These are phyloP conservation scores for Diplogelasinospora grovesii DNA, from an alignment of 495 filamentous ascomycete genomes.

Conservation along the genomic window DNA sequence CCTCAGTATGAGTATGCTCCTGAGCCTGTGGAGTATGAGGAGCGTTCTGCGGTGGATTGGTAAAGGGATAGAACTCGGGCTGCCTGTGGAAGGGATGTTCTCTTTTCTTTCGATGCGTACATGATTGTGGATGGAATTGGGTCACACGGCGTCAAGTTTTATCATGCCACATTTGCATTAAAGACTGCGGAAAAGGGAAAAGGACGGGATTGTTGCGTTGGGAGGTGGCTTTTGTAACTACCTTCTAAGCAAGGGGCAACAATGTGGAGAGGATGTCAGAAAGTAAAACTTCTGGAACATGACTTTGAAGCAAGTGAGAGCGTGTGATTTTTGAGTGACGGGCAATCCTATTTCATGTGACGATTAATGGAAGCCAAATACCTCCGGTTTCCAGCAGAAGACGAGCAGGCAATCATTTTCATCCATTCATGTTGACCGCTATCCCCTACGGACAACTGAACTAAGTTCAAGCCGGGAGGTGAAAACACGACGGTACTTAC, in stretches of 20 bases:
- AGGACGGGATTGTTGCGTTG: conserved; percentile 22
- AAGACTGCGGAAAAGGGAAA: conserved; percentile 28
- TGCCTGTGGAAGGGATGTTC: conserved; percentile 5
- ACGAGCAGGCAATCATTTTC: no score
- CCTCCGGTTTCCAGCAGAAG: no score
- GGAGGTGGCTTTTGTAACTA: conserved; percentile 18
- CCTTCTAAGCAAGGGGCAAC: conserved; percentile 18
- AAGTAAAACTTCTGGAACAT: no score
- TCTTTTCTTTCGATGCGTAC: conserved; percentile 15
- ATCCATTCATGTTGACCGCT: no score
- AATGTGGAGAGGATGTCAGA: conserved; percentile 20
- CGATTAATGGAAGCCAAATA: no score
- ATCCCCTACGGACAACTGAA: no score
- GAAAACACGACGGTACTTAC: no score
- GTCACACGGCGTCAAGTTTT: conserved; percentile 30
- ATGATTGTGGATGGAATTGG: conserved; percentile 27
- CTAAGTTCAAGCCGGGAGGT: no score
- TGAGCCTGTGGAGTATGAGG: not conserved
- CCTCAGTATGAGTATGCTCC: no score
- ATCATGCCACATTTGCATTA: conserved; percentile 28
- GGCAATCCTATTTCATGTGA: no score
- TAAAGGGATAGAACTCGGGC: conserved; percentile 9
- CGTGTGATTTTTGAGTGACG: no score
- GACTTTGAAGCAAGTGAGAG: no score
- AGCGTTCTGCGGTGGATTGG: conserved; percentile 1